Base-by-base conservation (phyloP, 805 yeast species). In the Candida morakotiae region DNA sequence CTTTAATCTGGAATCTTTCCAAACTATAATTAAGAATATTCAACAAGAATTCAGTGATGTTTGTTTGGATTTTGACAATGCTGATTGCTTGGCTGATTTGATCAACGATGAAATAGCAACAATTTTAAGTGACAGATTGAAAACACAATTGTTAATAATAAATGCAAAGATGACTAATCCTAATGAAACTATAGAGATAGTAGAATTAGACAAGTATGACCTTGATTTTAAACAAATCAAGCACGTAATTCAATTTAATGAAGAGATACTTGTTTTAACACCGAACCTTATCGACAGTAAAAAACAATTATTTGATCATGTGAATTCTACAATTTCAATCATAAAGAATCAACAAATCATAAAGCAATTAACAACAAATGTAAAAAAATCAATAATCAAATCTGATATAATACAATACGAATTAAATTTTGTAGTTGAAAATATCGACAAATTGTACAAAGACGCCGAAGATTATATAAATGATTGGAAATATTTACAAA, bases 401-500 rank as follows among this genome's bases (percentile, higher is more conserved):
- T 16, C 23, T 21, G 18, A 10, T 17, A n/a, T 9, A 15, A 28
- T 31, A n/a, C 22, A 23, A 22, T n/a, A 17, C 2, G 35, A 39
- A 9, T 21, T 35, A 4, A 31, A 15, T 20, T 17, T n/a, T 5
- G 17, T 14, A 9, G 8, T 32, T 2, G 17, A 18, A 2, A 40
- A 30, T 11, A 19, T 34, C 27, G 75, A 73, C n/a, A 16, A 15
- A 0, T 39, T 59, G 3, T 49, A 62, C 14, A 26, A 31, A 0
- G 39, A 51, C 2, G 69, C 75, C 0, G 31, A 46, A 0, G 35
- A 13, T 0, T 80, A 79, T 45, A 54, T 73, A 13, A 37, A 48
- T 1, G 60, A 62, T 13, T 85, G 94, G 94, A 47, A 51, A 2
- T 58, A 56, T 15, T 62, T 81, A 19, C 83, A 80, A 49, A 55